phyloP scores from a whole-genome alignment of 202 grass and related monocot genomes.

The Digitaria exilis region DNA sequence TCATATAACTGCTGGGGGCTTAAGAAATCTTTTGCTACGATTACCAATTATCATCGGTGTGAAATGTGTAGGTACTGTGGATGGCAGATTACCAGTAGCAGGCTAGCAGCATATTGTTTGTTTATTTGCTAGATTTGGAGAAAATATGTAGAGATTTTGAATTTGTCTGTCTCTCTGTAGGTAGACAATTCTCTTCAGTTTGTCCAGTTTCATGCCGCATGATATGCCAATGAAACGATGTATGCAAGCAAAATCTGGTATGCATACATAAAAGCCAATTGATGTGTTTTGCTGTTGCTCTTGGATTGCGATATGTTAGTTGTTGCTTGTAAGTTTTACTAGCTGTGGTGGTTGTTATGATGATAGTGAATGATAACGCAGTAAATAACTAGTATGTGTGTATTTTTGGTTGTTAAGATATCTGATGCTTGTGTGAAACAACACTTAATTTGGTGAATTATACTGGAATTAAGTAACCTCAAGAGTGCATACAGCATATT shows the following conservation, averaged over 20 bases:
- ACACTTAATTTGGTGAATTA: background rate
- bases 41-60: background rate
- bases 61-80: background rate
- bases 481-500: background rate
- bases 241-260: background rate
- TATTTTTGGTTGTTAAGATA: background rate
- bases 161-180: background rate
- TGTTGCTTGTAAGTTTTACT: conserved; percentile 51
- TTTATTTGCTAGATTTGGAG: conserved; percentile 13
- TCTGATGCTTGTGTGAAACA: background rate
- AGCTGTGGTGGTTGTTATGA: background rate
- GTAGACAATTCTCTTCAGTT: background rate
- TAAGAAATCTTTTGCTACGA: background rate
- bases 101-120: background rate
- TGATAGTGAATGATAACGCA: conserved; percentile 30
- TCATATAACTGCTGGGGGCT: background rate
- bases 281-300: conserved; percentile 1
- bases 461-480: background rate
- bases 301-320: conserved; percentile 22
- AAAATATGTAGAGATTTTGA: background rate
- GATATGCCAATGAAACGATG: background rate
- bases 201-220: background rate
- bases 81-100: background rate
- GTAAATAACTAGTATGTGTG: conserved; percentile 1
- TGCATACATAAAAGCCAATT: background rate